Evolutionary conservation across 208 protist genomes (phyloP).

Genomic region (Crithidia thermophila): DNA sequence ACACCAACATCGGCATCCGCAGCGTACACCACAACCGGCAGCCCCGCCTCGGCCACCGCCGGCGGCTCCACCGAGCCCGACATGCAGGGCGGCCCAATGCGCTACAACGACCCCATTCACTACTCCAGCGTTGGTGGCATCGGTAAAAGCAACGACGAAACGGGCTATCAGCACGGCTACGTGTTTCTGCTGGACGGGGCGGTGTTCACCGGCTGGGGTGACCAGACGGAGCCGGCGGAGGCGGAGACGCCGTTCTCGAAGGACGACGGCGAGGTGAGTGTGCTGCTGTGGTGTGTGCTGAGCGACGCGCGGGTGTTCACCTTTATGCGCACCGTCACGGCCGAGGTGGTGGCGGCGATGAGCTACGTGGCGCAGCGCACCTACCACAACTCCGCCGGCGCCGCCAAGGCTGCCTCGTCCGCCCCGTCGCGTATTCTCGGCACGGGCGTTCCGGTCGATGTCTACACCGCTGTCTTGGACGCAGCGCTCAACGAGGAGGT

Average conservation of each 20-base stretch:
- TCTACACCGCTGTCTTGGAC: conserved; percentile 20
- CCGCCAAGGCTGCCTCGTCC: not conserved
- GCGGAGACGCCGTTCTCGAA: not conserved
- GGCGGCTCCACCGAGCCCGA: not conserved
- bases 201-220: conserved; percentile 14
- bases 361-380: conserved; percentile 23
- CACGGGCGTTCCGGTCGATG: not conserved
- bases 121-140: conserved; percentile 16
- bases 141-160: not conserved
- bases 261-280: conserved; percentile 25
- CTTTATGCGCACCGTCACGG: conserved; percentile 51
- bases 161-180: conserved; percentile 62
- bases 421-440: not conserved
- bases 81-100: conserved; percentile 31
- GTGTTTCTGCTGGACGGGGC: conserved; percentile 35
- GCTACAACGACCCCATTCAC: conserved; percentile 28
- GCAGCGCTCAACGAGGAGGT: conserved; percentile 25
- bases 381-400: conserved; percentile 3
- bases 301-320: conserved; percentile 54
- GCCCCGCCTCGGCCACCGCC: too few species aligned
- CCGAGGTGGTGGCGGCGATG: conserved; percentile 43
- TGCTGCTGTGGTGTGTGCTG: conserved; percentile 49
- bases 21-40: too few species aligned
- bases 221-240: not conserved
- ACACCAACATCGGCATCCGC: too few species aligned